Percentiles rank a stretch among this genome's conserved stretches.
Conservation (phyloP, 2,329 filamentous ascomycete genomes). For the Phoma sp. region DNA sequence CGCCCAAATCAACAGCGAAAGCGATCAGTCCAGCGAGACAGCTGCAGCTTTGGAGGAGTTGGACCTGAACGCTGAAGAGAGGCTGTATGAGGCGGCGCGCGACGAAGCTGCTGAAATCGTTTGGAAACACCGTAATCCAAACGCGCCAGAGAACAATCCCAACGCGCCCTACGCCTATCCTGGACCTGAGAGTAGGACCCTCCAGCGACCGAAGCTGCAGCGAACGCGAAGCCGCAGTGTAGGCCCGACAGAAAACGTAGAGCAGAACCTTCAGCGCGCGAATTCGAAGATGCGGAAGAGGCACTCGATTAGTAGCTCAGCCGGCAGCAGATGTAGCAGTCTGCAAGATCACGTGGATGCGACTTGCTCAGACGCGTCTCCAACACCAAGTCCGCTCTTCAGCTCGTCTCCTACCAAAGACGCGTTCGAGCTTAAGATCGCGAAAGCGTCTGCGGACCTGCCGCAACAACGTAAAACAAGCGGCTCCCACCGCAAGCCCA, state of each 20-base stretch:
- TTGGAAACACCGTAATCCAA: slow-evolving; percentile 75
- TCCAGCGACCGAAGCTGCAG: slow-evolving; percentile 71
- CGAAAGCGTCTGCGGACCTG: slow-evolving; percentile 38
- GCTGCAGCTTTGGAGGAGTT: slow-evolving; percentile 76
- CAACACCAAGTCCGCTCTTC: slow-evolving; percentile 25
- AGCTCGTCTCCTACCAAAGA: slow-evolving; percentile 31
- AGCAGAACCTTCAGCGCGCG: slow-evolving; percentile 39
- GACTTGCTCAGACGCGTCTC: slow-evolving; percentile 37
- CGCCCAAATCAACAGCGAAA: too few relatives aligned
- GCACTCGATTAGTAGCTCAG: slow-evolving; percentile 45
- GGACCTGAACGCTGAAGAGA: slow-evolving; percentile 64
- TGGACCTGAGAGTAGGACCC: slow-evolving; percentile 38
- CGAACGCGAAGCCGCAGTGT: slow-evolving; percentile 63
- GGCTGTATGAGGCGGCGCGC: slow-evolving; percentile 72
- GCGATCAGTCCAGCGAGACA: slow-evolving; percentile 57
- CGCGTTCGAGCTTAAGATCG: slow-evolving; percentile 23
- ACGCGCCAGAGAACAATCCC: slow-evolving; percentile 65
- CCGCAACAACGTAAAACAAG: slow-evolving; percentile 61
- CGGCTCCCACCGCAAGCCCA: slow-evolving; percentile 72
- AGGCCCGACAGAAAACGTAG: slow-evolving; percentile 37
- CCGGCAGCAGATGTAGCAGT: slow-evolving; percentile 46
- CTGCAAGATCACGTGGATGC: slow-evolving; percentile 44
- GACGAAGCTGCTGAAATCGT: slow-evolving; percentile 81
- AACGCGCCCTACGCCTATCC: slow-evolving; percentile 61
- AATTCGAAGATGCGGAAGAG: slow-evolving; percentile 44